Base-by-base conservation (phyloP, 148 eudicot species). In the Arctostaphylos glauca region DNA sequence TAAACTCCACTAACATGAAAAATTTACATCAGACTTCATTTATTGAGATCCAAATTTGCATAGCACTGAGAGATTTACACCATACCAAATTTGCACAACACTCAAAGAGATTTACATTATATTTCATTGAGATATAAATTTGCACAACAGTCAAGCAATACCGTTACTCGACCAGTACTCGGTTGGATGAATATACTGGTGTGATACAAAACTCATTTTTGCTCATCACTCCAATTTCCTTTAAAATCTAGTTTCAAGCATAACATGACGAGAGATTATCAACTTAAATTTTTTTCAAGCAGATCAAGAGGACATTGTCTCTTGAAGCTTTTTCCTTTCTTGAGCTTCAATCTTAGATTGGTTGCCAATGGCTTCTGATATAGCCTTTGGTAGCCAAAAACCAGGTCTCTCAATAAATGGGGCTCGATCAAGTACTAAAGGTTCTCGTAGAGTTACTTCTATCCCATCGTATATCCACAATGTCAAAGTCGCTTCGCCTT, bases 361-460 rank as follows among this genome's bases (percentile, higher is more conserved):
- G 55, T 76, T 89, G 58, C 92, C 95, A 72, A 96, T 77, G 74
- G 97, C 97, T 7, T 94, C 99, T 23, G 99, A 96, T 84, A 96
- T 90, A 76, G 99, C 94, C 83, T 96, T 92, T 21, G 97, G 99
- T 78, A 96, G 83, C 91, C 87, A 94, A 85, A 94, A 96, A 6
- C 98, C 98, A 53, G 99, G 98, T 81, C 94, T 89, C 85, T 96
- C 97, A 58, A 91, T 87, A 52, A 87, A 89, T 56, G 86, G 59
- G 60, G 98, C 95, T 58, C 99, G 88, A 83, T 96, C 98, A 70
- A 96, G 98, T 68, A 90, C 92, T 79, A 96, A 87, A 75, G 98
- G 98, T 18, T 96, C 99, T 15, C 98, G 92, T 81, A 87, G 18
- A 19, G 84, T 89, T 75, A 94, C 88, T 67, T 91, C 91, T 70